Percentiles rank a stretch among this genome's conserved stretches.
Conservation (phyloP, 2,329 filamentous ascomycete species). For the Arthrobotrys entomopaga region DNA sequence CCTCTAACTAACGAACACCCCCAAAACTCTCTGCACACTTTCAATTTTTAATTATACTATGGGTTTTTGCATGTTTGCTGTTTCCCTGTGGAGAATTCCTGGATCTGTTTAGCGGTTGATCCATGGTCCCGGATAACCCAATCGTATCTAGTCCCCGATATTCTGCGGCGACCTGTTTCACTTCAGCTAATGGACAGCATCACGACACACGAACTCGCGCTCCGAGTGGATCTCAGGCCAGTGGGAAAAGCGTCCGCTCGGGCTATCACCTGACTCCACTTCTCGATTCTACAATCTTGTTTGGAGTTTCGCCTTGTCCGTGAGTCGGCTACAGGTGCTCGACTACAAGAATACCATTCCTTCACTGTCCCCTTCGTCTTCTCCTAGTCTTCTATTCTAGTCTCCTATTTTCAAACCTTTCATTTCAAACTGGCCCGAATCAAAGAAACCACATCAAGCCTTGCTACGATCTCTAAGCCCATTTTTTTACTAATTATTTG, state of each 20-base stretch:
- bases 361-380: not conserved
- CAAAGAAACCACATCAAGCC: not conserved
- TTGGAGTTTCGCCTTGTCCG: not conserved
- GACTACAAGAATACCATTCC: not conserved
- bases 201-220: conserved; percentile 24
- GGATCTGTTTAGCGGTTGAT: conserved; percentile 47
- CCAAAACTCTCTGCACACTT: not conserved
- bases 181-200: conserved; percentile 31
- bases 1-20: conserved; percentile 15
- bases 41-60: not conserved
- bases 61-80: not conserved
- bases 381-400: not conserved
- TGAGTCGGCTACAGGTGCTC: conserved; percentile 16
- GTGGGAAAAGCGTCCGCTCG: not conserved
- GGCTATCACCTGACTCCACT: conserved; percentile 39
- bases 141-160: conserved; percentile 46
- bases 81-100: conserved; percentile 21
- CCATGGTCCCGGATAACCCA: conserved; percentile 51
- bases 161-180: conserved; percentile 51
- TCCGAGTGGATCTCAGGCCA: conserved; percentile 6
- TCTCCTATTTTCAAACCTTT: not conserved
- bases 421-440: conserved; percentile 1
- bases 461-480: not conserved
- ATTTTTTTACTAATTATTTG: not conserved
- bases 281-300: conserved; percentile 5